Conservation (phyloP, 257 asterid species). For the Solanum corneliomulleri region DNA sequence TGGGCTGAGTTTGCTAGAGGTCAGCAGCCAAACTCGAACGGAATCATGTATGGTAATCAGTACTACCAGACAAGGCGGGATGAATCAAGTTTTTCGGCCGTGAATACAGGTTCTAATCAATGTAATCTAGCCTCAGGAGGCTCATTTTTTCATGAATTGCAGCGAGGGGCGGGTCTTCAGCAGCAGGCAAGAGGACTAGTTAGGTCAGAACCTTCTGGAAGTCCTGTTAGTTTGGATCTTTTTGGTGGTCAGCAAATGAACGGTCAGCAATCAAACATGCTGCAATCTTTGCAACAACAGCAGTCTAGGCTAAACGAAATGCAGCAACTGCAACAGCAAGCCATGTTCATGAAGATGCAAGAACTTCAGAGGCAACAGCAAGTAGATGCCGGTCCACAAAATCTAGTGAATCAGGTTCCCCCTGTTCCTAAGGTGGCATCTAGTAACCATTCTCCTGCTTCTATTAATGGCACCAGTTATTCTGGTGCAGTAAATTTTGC, state of each 20-base stretch:
- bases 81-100: conserved; percentile 50
- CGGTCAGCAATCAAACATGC: conserved; percentile 53
- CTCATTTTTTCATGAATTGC: conserved; percentile 45
- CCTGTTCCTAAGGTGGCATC: conserved; percentile 39
- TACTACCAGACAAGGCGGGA: conserved; percentile 47
- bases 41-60: conserved; percentile 49
- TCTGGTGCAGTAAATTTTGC: conserved; percentile 35
- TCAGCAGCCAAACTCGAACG: conserved; percentile 55
- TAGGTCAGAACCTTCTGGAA: conserved; percentile 38
- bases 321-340: conserved; percentile 73
- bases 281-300: conserved; percentile 63
- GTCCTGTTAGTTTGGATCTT: conserved; percentile 74
- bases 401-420: conserved; percentile 30
- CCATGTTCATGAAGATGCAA: conserved; percentile 38
- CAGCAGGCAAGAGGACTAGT: conserved; percentile 46
- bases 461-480: conserved; percentile 33
- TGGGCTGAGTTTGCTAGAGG: conserved; percentile 33
- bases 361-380: conserved; percentile 22
- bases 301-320: conserved; percentile 52
- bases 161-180: conserved; percentile 43
- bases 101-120: conserved; percentile 50
- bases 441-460: conserved; percentile 40
- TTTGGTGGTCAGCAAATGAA: conserved; percentile 85
- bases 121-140: conserved; percentile 37
- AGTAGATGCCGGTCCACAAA: conserved; percentile 41